Base-by-base conservation (phyloP, 2,329 filamentous ascomycete genomes). In the Exophiala mesophila region DNA sequence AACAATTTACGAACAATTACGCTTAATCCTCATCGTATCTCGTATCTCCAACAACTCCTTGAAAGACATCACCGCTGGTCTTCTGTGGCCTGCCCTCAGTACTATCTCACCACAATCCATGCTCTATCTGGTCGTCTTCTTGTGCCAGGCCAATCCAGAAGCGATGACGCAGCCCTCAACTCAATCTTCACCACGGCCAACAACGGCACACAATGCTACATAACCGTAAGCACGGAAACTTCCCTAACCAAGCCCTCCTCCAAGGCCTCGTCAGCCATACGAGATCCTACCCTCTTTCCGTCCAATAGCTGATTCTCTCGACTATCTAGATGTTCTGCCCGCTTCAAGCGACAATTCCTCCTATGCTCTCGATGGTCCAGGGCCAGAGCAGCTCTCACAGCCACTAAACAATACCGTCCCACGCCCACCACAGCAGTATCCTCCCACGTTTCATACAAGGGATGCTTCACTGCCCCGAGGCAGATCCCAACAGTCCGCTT, bases 391-490 rank as follows among this genome's bases (percentile, higher is more conserved):
- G 40, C 35, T 46, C 33, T 44, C 45, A 10, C 39, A 36, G 21
- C 36, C 45, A 8, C 19, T 39, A 24, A 20, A 42, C 36, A 44
- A 34, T 30, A 37, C 18, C 19, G 23, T 26, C 23, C 7, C 7
- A 26, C 51, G 44, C 38, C 58, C 59, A 38, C 58, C 59, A 38
- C 23, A 26, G 12, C 63, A 62, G 36, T 59, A 62, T 10, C 59
- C 62, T 37, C 59, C 58, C 39, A n/a, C 45, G 9, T 57, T 65
- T 41, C 67, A 70, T 47, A 66, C 63, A 45, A 63, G 67, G 52
- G 67, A 71, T 54, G 55, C 64, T 29, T 71, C 68, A 41, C 50
- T 63, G 34, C 64, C 61, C 33, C 63, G 68, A 60, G 67, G 67
- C 44, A 60, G 68, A 58, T 36, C 50, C 35, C 45, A 46, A 31